phyloP scores from a whole-genome alignment of 768 basidiomycete genomes.

The Crepidotus variabilis region DNA sequence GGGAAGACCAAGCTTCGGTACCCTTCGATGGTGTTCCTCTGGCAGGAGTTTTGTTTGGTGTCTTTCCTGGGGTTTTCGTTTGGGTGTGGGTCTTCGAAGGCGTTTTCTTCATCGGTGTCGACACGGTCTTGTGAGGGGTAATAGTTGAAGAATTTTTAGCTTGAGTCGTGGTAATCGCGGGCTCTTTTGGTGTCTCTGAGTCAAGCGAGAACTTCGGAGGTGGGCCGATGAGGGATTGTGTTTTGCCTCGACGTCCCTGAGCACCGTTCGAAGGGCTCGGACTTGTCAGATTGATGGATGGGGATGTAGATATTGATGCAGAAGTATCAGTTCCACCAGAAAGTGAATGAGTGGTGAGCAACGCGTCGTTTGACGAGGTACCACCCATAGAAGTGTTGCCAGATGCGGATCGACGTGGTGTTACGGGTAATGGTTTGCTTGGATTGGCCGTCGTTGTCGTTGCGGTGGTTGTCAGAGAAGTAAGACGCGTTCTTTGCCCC shows the following conservation, averaged over 20 bases:
- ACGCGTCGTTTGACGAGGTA: constrained; percentile 11
- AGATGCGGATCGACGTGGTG: constrained; percentile 9
- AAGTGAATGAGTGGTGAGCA: constrained; percentile 23
- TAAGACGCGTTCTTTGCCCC: constrained; percentile 33
- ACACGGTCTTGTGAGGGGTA: constrained; percentile 7
- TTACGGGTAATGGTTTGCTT: constrained; percentile 1
- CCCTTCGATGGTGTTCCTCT: constrained; percentile 3
- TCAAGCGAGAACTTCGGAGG: constrained; percentile 6
- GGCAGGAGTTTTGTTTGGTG: constrained; percentile 2
- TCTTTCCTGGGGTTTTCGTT: neutral
- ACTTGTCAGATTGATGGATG: constrained; percentile 35
- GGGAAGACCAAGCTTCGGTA: constrained; percentile 9
- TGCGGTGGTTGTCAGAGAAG: constrained; percentile 30
- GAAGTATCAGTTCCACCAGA: constrained; percentile 16
- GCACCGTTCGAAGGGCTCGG: constrained; percentile 30
- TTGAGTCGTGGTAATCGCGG: neutral
- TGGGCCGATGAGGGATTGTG: constrained; percentile 2
- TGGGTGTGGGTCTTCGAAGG: constrained; percentile 1
- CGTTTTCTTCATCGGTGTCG: constrained; percentile 11
- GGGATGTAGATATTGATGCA: constrained; percentile 21
- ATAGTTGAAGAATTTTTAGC: neutral
- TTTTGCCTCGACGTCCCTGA: neutral
- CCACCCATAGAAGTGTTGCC: constrained; percentile 14
- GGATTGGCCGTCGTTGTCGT: constrained; percentile 28
- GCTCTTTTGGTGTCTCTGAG: constrained; percentile 1